Percentiles rank a stretch among this genome's conserved stretches.
Conservation (phyloP, 805 yeast genomes). For the Naumovozyma baii region DNA sequence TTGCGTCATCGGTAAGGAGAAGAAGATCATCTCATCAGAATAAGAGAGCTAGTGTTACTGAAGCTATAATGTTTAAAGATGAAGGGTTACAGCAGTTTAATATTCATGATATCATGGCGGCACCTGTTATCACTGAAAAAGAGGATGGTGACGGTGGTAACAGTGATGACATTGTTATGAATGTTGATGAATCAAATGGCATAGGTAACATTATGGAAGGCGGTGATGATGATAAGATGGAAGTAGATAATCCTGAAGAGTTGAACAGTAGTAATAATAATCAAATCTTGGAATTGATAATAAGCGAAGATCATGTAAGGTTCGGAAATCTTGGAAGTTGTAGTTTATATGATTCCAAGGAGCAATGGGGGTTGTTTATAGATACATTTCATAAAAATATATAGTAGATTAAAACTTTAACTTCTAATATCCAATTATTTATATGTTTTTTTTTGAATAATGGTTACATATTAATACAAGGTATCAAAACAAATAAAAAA, state of each 20-base stretch:
- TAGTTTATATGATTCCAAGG: slow-evolving; percentile 16
- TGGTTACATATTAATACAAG: not conserved
- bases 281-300: slow-evolving; percentile 10
- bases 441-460: too few species aligned
- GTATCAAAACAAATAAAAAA: not conserved
- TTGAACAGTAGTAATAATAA: slow-evolving; percentile 1
- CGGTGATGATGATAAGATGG: slow-evolving; percentile 5
- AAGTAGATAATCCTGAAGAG: slow-evolving; percentile 2
- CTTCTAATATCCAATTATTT: not conserved
- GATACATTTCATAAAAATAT: slow-evolving; percentile 5
- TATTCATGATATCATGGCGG: slow-evolving; percentile 26
- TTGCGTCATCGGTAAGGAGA: slow-evolving; percentile 9
- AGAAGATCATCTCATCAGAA: slow-evolving; percentile 23
- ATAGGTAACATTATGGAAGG: slow-evolving; percentile 1
- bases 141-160: slow-evolving; percentile 12
- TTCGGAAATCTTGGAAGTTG: slow-evolving; percentile 15
- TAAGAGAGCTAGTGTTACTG: slow-evolving; percentile 25
- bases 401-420: not conserved
- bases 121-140: slow-evolving; percentile 17
- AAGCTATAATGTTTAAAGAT: slow-evolving; percentile 26
- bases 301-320: slow-evolving; percentile 25
- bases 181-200: not conserved
- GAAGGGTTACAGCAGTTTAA: slow-evolving; percentile 29
- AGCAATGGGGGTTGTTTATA: slow-evolving; percentile 19
- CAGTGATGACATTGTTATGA: slow-evolving; percentile 1